A percentile compares a stretch with the other conserved stretches of the same genome.
phyloP scores from a whole-genome alignment of 495 filamentous ascomycete species.

The Lasiosphaeria miniovina region DNA sequence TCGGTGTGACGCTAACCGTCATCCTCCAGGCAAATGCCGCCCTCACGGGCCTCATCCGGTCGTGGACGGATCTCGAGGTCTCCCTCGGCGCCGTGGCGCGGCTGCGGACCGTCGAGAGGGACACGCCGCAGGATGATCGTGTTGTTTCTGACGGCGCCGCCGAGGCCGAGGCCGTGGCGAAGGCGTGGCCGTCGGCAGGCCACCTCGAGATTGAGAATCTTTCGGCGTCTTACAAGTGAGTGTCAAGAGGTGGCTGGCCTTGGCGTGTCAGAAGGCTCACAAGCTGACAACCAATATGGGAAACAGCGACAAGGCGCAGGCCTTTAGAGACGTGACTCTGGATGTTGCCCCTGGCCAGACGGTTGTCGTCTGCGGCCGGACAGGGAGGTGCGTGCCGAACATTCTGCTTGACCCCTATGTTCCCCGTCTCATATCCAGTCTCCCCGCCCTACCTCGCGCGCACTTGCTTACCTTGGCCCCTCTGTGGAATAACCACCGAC shows the following conservation, averaged over 20 bases:
- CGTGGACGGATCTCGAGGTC: slow-evolving; percentile 50
- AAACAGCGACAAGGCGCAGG: slow-evolving; percentile 19
- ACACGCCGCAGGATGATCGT: slow-evolving; percentile 32
- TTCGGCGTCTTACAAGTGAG: slow-evolving; percentile 35
- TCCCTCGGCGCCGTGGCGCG: slow-evolving; percentile 51
- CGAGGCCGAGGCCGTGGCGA: slow-evolving; percentile 3
- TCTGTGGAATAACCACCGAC: neutral
- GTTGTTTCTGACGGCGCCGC: slow-evolving; percentile 10
- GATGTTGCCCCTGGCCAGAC: slow-evolving; percentile 35
- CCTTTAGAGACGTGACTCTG: slow-evolving; percentile 32
- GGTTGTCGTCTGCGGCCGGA: slow-evolving; percentile 32
- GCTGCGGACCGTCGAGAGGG: slow-evolving; percentile 37
- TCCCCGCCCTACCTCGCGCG: too few relatives aligned
- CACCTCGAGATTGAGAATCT: slow-evolving; percentile 31
- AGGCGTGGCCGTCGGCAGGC: slow-evolving; percentile 35
- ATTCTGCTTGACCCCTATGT: too few relatives aligned
- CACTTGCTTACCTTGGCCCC: too few relatives aligned
- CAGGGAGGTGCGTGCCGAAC: slow-evolving; percentile 23
- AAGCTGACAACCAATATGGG: neutral
- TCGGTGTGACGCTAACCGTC: slow-evolving; percentile 31
- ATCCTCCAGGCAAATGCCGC: slow-evolving; percentile 32
- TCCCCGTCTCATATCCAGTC: neutral
- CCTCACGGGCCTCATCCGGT: slow-evolving; percentile 31
- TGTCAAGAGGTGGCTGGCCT: neutral
- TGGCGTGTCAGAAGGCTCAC: neutral